Evolutionary conservation across 495 filamentous ascomycete species (phyloP).

Genomic region (Podospora conica): DNA sequence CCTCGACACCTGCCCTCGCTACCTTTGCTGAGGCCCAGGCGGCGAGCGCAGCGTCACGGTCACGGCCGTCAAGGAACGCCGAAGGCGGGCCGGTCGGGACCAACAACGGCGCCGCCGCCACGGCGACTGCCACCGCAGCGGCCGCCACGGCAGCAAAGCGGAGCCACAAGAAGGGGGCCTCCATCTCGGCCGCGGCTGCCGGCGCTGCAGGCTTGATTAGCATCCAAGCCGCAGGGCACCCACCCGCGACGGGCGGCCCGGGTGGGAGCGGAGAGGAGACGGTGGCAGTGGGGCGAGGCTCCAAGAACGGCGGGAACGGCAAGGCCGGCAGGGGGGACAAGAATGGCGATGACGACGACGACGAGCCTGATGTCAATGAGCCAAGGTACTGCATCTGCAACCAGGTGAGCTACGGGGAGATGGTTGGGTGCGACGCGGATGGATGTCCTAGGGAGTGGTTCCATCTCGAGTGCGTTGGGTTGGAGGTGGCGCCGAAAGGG

Average conservation of each 20-base stretch:
- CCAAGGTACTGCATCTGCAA: constrained; percentile 92
- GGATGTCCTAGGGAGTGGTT: constrained; percentile 91
- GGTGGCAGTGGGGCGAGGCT: background rate
- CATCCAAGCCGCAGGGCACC: background rate
- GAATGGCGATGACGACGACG: constrained; percentile 44
- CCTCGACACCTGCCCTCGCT: constrained; percentile 50
- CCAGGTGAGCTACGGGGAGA: constrained; percentile 87
- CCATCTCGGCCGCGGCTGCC: constrained; percentile 31
- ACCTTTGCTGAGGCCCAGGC: constrained; percentile 44
- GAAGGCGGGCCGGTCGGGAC: constrained; percentile 3
- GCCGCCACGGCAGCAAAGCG: constrained; percentile 43
- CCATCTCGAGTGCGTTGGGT: constrained; percentile 84
- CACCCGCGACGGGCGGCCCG: constrained; percentile 31
- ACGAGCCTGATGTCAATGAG: constrained; percentile 72
- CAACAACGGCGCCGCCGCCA: background rate
- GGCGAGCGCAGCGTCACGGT: constrained; percentile 18
- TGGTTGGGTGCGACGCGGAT: constrained; percentile 95
- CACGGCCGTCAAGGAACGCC: constrained; percentile 22
- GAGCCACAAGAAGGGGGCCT: constrained; percentile 62
- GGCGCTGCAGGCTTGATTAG: background rate
- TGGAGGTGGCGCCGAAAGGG: constrained; percentile 75
- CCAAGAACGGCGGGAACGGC: background rate
- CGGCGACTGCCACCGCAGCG: background rate
- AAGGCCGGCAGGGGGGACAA: constrained; percentile 7
- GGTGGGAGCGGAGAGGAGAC: constrained; percentile 5